A percentile compares a stretch with the other conserved stretches of the same genome.
These are phyloP conservation scores for Tetrapisispora pingtungensis DNA, from an alignment of 805 yeast species.

Conservation along the genomic window DNA sequence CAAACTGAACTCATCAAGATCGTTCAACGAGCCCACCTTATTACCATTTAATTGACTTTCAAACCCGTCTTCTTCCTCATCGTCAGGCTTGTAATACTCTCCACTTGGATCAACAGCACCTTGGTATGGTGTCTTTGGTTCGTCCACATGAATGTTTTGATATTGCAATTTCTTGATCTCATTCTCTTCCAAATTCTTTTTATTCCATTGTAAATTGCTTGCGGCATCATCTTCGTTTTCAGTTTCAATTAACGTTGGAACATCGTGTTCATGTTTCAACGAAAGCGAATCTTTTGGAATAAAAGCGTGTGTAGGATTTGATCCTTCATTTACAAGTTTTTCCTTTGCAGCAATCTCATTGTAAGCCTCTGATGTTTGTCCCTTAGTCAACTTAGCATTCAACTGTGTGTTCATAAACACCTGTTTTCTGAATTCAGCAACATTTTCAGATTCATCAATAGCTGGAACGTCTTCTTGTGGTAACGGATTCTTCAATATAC, in stretches of 20 bases:
- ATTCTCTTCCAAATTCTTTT: slow-evolving; percentile 54
- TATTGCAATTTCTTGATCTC: slow-evolving; percentile 60
- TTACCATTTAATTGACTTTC: slow-evolving; percentile 14
- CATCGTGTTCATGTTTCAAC: slow-evolving; percentile 23
- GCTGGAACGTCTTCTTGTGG: slow-evolving; percentile 14
- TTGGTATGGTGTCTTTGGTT: slow-evolving; percentile 92
- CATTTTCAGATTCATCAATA: slow-evolving; percentile 21
- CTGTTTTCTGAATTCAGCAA: slow-evolving; percentile 45
- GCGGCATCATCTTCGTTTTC: slow-evolving; percentile 19
- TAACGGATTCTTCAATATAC: slow-evolving; percentile 45
- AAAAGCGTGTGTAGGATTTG: background rate
- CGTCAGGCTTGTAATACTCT: slow-evolving; percentile 66
- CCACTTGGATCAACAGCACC: slow-evolving; percentile 78
- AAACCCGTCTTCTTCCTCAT: slow-evolving; percentile 34
- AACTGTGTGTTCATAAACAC: slow-evolving; percentile 72
- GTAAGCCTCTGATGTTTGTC: slow-evolving; percentile 6
- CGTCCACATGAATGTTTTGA: slow-evolving; percentile 53
- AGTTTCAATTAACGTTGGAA: background rate
- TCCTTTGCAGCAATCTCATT: slow-evolving; percentile 1
- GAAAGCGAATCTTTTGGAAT: slow-evolving; percentile 27
- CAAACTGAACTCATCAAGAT: slow-evolving; percentile 42
- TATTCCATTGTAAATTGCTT: slow-evolving; percentile 74
- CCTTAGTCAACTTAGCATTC: slow-evolving; percentile 49
- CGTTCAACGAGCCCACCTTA: slow-evolving; percentile 39
- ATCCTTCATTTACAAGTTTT: background rate